Evolutionary conservation across 352 stramenopile species (phyloP).

Genomic region (Phytophthora citricola): DNA sequence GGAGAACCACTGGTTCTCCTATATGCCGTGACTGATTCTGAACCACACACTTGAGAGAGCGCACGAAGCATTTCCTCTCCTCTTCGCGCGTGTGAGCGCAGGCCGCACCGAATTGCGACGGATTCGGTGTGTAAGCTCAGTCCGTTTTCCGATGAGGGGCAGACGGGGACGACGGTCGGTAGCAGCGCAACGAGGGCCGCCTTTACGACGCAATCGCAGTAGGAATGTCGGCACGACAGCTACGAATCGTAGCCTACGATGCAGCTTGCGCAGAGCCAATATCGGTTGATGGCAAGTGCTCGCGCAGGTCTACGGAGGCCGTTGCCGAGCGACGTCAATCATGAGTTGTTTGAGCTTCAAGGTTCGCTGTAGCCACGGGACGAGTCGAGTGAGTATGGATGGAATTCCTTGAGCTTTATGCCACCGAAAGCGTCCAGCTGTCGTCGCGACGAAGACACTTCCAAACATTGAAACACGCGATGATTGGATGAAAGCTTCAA

Average conservation of each 20-base stretch:
- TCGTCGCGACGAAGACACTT: no score
- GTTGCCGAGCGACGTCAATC: background rate
- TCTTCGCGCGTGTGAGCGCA: background rate
- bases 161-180: slow-evolving; percentile 1
- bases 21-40: no score
- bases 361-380: background rate
- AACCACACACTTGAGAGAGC: background rate
- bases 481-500: slow-evolving; percentile 16
- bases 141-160: background rate
- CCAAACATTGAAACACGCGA: background rate
- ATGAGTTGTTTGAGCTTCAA: slow-evolving; percentile 16
- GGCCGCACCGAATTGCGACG: background rate
- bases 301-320: background rate
- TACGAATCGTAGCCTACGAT: no score
- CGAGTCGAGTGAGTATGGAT: background rate
- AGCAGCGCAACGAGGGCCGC: slow-evolving; percentile 1
- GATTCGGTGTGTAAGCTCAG: slow-evolving; percentile 18
- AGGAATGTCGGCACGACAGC: no score
- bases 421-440: slow-evolving; percentile 11
- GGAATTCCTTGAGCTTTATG: slow-evolving; percentile 11
- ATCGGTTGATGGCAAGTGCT: no score
- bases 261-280: background rate
- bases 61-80: background rate
- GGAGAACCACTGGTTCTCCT: no score
- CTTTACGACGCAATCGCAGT: slow-evolving; percentile 12